A percentile compares a stretch with the other conserved stretches of the same genome.
Evolutionary conservation across 257 asterid species (phyloP).

Genomic region (Henckelia pumila): DNA sequence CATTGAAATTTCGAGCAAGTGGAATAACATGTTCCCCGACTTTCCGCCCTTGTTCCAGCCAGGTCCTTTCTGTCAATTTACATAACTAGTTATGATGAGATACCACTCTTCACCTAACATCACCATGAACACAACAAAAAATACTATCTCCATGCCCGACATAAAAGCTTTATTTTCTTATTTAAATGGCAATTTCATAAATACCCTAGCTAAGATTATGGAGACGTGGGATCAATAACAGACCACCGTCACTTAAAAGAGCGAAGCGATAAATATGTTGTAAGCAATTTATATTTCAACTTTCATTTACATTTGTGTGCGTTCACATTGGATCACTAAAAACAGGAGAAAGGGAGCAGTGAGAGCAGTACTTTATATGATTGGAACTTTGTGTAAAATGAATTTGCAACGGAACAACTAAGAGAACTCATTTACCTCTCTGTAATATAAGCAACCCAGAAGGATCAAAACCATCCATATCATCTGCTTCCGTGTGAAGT

Average conservation of each 20-base stretch:
- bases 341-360: not conserved
- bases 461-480: conserved; percentile 91
- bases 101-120: not conserved
- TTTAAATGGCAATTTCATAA: not conserved
- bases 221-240: not conserved
- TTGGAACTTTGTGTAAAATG: conserved; percentile 3
- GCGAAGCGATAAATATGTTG: not conserved
- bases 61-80: conserved; percentile 61
- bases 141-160: not conserved
- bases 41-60: conserved; percentile 92
- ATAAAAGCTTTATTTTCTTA: not conserved
- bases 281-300: not conserved
- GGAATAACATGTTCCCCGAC: conserved; percentile 97
- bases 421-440: conserved; percentile 52
- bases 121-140: conserved; percentile 16
- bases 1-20: conserved; percentile 92
- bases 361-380: not conserved
- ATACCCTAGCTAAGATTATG: not conserved
- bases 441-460: conserved; percentile 92
- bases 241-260: not conserved
- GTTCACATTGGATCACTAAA: not conserved
- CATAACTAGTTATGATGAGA: conserved; percentile 16
- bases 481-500: conserved; percentile 73
- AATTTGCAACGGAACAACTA: conserved; percentile 7
- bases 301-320: not conserved